Evolutionary conservation across 1,284 basidiomycete genomes (phyloP).

Genomic region (Leucoagaricus sp.): DNA sequence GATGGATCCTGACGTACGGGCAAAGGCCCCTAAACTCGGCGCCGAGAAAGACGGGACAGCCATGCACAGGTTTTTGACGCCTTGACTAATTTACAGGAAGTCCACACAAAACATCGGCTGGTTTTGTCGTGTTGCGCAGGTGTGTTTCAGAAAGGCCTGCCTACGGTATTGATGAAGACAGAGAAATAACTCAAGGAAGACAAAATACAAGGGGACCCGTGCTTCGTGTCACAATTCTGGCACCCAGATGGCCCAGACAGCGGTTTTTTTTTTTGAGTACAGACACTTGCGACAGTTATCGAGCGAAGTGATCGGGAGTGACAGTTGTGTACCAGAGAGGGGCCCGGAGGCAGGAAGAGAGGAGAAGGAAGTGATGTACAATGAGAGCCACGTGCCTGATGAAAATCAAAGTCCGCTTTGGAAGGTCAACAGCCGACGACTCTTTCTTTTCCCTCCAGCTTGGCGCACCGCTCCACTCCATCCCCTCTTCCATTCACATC

Average conservation of each 20-base stretch:
- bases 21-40: too few relatives aligned
- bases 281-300: too few relatives aligned
- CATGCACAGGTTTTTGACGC: neutral
- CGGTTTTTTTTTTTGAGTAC: too few relatives aligned
- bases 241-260: neutral
- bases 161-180: neutral
- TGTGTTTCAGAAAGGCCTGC: neutral
- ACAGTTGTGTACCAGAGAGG: too few relatives aligned
- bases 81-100: neutral
- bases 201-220: neutral
- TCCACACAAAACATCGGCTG: neutral
- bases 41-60: slow-evolving; percentile 2
- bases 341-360: too few relatives aligned
- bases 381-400: slow-evolving; percentile 14
- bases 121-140: neutral
- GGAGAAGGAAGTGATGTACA: too few relatives aligned
- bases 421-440: slow-evolving; percentile 12
- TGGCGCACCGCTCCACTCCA: slow-evolving; percentile 4
- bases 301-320: too few relatives aligned
- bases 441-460: slow-evolving; percentile 16
- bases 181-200: neutral
- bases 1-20: neutral
- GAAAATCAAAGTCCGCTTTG: slow-evolving; percentile 20
- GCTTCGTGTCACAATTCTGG: neutral
- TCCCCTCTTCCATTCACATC: neutral